Evolutionary conservation across 164 flowering plant genomes (phyloP), one percentile per base, ranked within the genome.

Genomic region (Liriodendron chinense): DNA sequence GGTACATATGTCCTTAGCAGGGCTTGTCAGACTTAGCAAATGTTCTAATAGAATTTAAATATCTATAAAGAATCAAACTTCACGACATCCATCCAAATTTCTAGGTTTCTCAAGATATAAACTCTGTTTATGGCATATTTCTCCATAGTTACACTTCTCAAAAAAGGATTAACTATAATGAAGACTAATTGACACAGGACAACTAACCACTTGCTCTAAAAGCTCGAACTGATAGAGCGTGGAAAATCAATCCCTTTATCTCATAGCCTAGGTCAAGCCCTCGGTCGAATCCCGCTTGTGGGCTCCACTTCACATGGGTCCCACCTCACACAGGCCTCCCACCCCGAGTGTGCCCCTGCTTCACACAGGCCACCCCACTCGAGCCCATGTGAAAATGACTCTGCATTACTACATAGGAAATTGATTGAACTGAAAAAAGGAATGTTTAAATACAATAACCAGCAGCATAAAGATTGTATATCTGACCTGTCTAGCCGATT

Each of bases 401-500:
- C n/a, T n/a, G n/a, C n/a, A n/a, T n/a, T n/a, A n/a, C n/a, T n/a
- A n/a, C n/a, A n/a, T n/a, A n/a, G n/a, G 25, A 49, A 43, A 70
- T 49, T 49, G 22, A 23, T 47, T 9, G 71, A 43, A 65, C 53
- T 22, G 34, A 74, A 5, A 50, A 9, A 63, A 68, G 28, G 26
- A 14, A 24, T 0, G 23, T 22, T 7, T n/a, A 67, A 65, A 47
- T 21, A 21, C n/a, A 21, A 48, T n/a, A 69, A 59, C n/a, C 49
- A 1, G 34, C 48, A 79, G 23, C 59, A 71, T 4, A 67, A 61
- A 70, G 26, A 2, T 47, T 10, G 47, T 13, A 73, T 47, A 65
- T 70, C 25, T 21, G 0, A 89, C 97, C 97, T 90, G 65, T 84
- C 96, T 86, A 22, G 98, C 98, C 0, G 88, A 79, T 5, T 94